Evolutionary conservation across 2,329 filamentous ascomycete species (phyloP).

Genomic region (Colletotrichum musae): DNA sequence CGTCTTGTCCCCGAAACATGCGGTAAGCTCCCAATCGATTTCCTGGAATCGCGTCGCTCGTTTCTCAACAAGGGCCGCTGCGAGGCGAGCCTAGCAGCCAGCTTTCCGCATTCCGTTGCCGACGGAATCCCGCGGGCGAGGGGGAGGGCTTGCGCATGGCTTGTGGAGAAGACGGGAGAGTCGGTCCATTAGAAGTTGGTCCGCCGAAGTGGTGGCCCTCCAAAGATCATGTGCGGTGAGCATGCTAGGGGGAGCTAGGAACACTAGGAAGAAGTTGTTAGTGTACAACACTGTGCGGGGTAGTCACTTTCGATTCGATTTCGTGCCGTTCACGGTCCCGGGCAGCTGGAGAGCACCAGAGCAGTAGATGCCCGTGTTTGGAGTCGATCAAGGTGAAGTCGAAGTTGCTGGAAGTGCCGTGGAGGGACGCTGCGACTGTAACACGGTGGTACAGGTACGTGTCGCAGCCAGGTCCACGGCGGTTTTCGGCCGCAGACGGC

Average conservation of each 20-base stretch:
- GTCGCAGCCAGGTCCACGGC: not conserved
- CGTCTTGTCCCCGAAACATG: constrained; percentile 5
- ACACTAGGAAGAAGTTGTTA: not conserved
- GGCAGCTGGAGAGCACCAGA: not conserved
- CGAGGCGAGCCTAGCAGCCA: not conserved
- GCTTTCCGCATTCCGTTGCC: constrained; percentile 23
- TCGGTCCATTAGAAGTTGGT: constrained; percentile 25
- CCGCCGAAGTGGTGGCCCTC: constrained; percentile 9
- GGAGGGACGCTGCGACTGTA: not conserved
- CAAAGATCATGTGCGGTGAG: not conserved
- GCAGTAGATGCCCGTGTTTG: not conserved
- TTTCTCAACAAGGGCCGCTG: constrained; percentile 2
- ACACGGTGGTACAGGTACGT: not conserved
- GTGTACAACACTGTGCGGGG: constrained; percentile 16
- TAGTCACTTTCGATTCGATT: constrained; percentile 3
- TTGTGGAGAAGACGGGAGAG: constrained; percentile 19
- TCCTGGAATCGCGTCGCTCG: not conserved
- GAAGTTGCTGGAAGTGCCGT: not conserved
- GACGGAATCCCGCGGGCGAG: constrained; percentile 17
- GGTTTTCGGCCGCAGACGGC: constrained; percentile 1
- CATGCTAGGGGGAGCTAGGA: not conserved
- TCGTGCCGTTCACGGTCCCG: not conserved
- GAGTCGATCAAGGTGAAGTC: not conserved
- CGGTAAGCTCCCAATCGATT: not conserved
- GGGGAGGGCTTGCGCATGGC: constrained; percentile 9